phyloP scores from a whole-genome alignment of 2,329 filamentous ascomycete genomes.

The Fusarium virguliforme region DNA sequence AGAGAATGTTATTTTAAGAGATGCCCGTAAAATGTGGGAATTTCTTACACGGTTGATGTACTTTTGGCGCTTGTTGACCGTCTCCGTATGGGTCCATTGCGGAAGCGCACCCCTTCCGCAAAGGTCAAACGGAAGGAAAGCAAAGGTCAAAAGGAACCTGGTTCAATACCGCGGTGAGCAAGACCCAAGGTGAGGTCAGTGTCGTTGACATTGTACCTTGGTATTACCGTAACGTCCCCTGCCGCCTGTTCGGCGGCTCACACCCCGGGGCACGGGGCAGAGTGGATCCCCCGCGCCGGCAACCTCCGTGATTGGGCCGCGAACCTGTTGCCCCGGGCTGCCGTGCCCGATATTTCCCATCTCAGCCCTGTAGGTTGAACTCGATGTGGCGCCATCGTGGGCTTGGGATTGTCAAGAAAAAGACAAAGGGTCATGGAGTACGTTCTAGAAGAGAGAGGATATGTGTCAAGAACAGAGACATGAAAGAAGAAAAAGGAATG shows the following conservation, averaged over 20 bases:
- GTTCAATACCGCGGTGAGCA: conserved; percentile 4
- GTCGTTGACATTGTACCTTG: not conserved
- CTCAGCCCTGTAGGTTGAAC: conserved; percentile 35
- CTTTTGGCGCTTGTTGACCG: not conserved
- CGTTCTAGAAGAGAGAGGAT: not conserved
- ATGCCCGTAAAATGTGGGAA: not conserved
- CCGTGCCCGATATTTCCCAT: conserved; percentile 30
- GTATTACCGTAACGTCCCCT: not conserved
- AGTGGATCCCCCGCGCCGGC: conserved; percentile 38
- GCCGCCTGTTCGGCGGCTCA: conserved; percentile 7
- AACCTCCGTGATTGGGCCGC: conserved; percentile 49
- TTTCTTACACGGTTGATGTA: not conserved
- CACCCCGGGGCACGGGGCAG: not conserved
- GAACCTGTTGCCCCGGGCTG: conserved; percentile 23
- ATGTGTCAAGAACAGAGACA: not conserved
- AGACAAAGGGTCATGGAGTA: conserved; percentile 6
- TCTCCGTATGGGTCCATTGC: conserved; percentile 15
- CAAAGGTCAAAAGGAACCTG: conserved; percentile 6
- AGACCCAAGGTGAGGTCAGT: not conserved
- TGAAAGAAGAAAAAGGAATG: not conserved
- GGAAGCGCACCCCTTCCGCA: conserved; percentile 4
- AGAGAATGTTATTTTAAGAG: conserved; percentile 11
- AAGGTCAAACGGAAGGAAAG: not conserved
- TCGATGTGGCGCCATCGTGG: conserved; percentile 7
- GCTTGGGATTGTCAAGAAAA: not conserved